These are phyloP conservation scores for Mucor sp. DNA, from an alignment of 371 early-diverging fungal genomes.

Conservation along the genomic window DNA sequence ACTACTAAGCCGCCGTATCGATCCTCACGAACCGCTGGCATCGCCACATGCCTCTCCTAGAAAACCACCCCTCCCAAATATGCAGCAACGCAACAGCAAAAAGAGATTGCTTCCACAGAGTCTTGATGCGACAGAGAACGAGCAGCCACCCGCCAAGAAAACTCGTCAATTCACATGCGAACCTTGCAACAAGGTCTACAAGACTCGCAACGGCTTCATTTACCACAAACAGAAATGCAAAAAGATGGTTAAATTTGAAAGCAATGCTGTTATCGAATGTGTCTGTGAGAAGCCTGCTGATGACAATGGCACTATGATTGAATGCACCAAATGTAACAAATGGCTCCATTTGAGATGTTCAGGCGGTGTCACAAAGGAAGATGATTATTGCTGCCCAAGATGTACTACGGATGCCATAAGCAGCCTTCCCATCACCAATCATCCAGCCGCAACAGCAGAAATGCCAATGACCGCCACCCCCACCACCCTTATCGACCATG, in stretches of 20 bases:
- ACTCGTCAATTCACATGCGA: conserved; percentile 34
- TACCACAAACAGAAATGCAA: conserved; percentile 52
- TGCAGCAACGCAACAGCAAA: background rate
- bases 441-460: background rate
- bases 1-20: conserved; percentile 44
- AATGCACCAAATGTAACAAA: conserved; percentile 53
- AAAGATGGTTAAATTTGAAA: conserved; percentile 9
- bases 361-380: conserved; percentile 37
- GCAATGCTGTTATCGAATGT: conserved; percentile 34
- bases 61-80: conserved; percentile 39
- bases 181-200: conserved; percentile 52
- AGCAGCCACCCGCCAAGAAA: background rate
- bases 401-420: conserved; percentile 23
- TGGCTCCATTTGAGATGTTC: conserved; percentile 61
- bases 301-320: conserved; percentile 49
- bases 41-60: conserved; percentile 38
- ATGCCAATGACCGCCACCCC: background rate
- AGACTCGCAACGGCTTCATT: conserved; percentile 41
- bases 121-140: background rate
- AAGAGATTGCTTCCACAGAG: background rate
- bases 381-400: conserved; percentile 49
- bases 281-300: conserved; percentile 38
- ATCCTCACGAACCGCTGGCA: conserved; percentile 33
- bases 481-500: background rate
- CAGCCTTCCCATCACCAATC: background rate